Evolutionary conservation across 371 early-diverging fungal genomes (phyloP).

Genomic region (Cokeromyces recurvatus): DNA sequence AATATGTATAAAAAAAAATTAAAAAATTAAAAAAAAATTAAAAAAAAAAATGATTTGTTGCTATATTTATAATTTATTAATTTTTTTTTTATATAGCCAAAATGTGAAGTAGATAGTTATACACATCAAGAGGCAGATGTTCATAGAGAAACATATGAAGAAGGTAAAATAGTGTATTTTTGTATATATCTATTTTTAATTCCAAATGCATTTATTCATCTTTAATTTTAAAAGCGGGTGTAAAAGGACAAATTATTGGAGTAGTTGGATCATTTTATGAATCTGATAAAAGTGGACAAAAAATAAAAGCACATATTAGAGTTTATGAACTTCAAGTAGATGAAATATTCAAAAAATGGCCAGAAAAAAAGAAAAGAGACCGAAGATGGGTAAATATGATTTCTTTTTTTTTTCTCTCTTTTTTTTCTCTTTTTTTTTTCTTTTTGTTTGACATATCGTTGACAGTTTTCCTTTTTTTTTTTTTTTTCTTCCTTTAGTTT

Average conservation of each 20-base stretch:
- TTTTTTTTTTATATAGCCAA: slow-evolving; percentile 35
- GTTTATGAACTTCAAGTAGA: slow-evolving; percentile 54
- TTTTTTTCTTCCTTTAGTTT: too few species aligned
- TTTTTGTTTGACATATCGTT: too few species aligned
- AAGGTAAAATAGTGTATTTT: slow-evolving; percentile 39
- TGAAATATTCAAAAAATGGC: slow-evolving; percentile 47
- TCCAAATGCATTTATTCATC: not conserved
- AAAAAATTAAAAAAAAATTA: too few species aligned
- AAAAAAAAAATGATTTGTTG: too few species aligned
- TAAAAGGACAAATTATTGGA: slow-evolving; percentile 37
- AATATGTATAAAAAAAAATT: too few species aligned
- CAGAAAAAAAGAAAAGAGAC: slow-evolving; percentile 43
- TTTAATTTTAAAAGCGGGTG: too few species aligned
- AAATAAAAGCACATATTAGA: slow-evolving; percentile 41
- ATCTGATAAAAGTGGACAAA: slow-evolving; percentile 35
- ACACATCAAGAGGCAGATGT: slow-evolving; percentile 50
- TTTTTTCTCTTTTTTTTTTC: too few species aligned
- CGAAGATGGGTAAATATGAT: slow-evolving; percentile 58
- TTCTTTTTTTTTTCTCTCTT: too few species aligned
- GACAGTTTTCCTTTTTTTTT: too few species aligned
- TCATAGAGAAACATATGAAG: slow-evolving; percentile 52
- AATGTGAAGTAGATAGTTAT: slow-evolving; percentile 55
- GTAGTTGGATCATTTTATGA: slow-evolving; percentile 43
- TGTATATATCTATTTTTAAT: not conserved
- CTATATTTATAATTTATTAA: not conserved